Base-by-base conservation (phyloP, 106 monocot genomes). In the Triglochin maritima region DNA sequence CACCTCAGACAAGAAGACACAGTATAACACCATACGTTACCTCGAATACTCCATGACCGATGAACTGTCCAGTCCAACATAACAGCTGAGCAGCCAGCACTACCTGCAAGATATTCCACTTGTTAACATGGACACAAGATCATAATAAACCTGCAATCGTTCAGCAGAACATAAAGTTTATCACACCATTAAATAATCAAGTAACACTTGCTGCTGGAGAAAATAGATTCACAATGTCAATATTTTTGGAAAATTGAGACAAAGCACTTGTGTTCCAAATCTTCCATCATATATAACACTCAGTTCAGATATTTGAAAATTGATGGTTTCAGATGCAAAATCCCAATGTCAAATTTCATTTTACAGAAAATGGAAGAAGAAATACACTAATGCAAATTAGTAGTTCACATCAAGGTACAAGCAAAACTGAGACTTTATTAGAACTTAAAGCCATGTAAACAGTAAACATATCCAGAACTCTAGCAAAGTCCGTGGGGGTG, bases 31-130 rank as follows among this genome's bases (percentile, higher is more conserved):
- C 12, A 29, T 44, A 41, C 9, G 17, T 68, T 73, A 84, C 90
- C 90, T 91, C 90, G 69, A 81, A 91, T 2, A 74, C 62, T 46
- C 81, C 87, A 69, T 91, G 90, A 6, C 90, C 90, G 49, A 91
- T 60, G 63, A 91, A 87, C 74, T 87, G 87, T 11, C 77, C 76
- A 5, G 56, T 73, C 90, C 84, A 87, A 59, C 84, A 85, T 29
- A 91, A 69, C 42, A 87, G 9, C 75, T 91, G 90, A 67, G 80
- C 44, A 12, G 69, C 84, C 50, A 80, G 66, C 46, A 78, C 84
- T 9, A 91, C 81, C 90, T 91, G 68, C 16, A 72, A 17, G 12
- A 48, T 14, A 6, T 46, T 57, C 44, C 56, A 69, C 14, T 8
- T 44, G 14, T 29, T 5, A 68, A 68, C 14, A 46, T 6, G 17